Evolutionary conservation across 768 basidiomycete genomes (phyloP).

Genomic region (Suillus occidentalis): DNA sequence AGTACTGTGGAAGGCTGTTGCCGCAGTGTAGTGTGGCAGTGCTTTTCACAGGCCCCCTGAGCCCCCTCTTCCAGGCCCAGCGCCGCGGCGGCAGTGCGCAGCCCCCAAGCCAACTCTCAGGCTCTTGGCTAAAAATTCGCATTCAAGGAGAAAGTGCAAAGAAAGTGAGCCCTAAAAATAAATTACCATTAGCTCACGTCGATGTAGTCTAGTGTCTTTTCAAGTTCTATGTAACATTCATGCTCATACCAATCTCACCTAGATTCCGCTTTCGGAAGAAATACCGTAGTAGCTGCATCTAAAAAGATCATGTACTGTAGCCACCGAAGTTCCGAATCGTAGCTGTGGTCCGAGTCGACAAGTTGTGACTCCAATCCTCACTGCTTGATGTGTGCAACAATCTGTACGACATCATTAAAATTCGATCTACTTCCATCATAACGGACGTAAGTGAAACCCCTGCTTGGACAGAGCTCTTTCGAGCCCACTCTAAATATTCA

Average conservation of each 20-base stretch:
- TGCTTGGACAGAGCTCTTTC: background rate
- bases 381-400: background rate
- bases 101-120: background rate
- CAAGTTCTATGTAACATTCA: background rate
- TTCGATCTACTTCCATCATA: background rate
- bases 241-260: background rate
- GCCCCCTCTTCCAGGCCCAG: background rate
- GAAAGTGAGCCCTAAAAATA: background rate
- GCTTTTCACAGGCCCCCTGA: background rate
- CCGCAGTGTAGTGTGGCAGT: background rate
- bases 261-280: background rate
- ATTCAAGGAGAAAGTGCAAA: background rate
- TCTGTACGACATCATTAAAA: background rate
- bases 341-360: background rate
- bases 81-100: background rate
- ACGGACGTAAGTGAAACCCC: background rate
- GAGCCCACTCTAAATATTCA: background rate
- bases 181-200: background rate
- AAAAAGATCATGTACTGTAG: background rate
- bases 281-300: background rate
- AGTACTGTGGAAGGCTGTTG: background rate
- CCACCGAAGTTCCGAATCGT: background rate
- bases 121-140: background rate
- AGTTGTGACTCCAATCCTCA: background rate
- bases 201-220: background rate